Evolutionary conservation across 805 yeast species (phyloP), one percentile per base, ranked within the genome.

Genomic region (Lipomyces mesembrius): DNA sequence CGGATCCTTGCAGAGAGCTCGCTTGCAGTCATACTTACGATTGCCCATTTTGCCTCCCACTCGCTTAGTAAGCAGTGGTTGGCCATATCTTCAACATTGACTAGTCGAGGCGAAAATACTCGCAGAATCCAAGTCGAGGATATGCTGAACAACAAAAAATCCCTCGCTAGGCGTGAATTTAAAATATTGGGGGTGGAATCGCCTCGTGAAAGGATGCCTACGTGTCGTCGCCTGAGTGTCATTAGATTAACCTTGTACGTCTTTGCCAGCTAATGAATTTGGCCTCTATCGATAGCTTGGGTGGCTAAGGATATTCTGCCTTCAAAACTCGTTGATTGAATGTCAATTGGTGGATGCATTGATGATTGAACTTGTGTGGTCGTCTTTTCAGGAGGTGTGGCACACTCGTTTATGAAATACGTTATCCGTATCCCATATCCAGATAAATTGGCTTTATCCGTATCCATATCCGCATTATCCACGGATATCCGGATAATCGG

Each of bases 121-220:
- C 27, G 27, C 27, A n/a, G 27, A 27, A 57, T 60, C 34, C 59
- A 60, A 27, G 32, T 53, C 63, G 34, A 60, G 39, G n/a, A 53
- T 37, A 22, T 60, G 25, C 34, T 60, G 37, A 54, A 60, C 53
- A 25, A 58, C n/a, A 22, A 49, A n/a, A n/a, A n/a, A n/a, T n/a
- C 7, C 27, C 53, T 49, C 53, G 22, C 25, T 49, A 49, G 27
- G 20, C 25, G 25, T 5, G 55, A 52, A 2, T 52, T 17, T 22
- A 22, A 9, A 25, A 8, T 52, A 25, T 52, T 52, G 5, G 32
- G 55, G 1, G 55, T 52, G n/a, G 27, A 52, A 52, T 22, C 55
- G 20, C 49, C 34, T 52, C 32, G 55, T 9, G 55, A 52, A 52
- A 11, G 4, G 4, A 17, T 49, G 53, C 53, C 25, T 49, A n/a